Conservation (phyloP, 2,329 filamentous ascomycete genomes). For the Pezicula carpinea region DNA sequence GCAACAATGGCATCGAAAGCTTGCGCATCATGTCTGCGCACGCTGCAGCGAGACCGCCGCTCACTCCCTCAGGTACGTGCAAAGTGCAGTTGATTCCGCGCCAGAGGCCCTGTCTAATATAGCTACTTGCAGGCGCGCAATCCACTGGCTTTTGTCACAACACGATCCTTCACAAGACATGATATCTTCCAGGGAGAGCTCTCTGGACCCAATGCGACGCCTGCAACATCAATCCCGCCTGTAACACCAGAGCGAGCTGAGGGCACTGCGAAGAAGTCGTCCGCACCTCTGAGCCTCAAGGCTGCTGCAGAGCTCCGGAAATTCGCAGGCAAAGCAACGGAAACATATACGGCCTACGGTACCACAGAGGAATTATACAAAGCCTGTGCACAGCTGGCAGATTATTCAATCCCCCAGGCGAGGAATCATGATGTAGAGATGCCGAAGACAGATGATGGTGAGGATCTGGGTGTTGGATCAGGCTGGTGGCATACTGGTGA, state of each 20-base stretch:
- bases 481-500: slow-evolving; percentile 81
- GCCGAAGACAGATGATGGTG: slow-evolving; percentile 68
- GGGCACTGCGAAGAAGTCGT: slow-evolving; percentile 3
- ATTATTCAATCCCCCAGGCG: slow-evolving; percentile 70
- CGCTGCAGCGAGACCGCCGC: slow-evolving; percentile 17
- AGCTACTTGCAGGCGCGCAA: slow-evolving; percentile 7
- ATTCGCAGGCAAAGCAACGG: slow-evolving; percentile 33
- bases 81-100: neutral
- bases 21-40: slow-evolving; percentile 25
- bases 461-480: slow-evolving; percentile 72
- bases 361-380: slow-evolving; percentile 76
- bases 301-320: slow-evolving; percentile 9
- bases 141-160: slow-evolving; percentile 6
- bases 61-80: slow-evolving; percentile 13
- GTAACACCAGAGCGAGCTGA: slow-evolving; percentile 10
- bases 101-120: slow-evolving; percentile 4
- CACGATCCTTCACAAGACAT: slow-evolving; percentile 18
- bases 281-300: slow-evolving; percentile 8
- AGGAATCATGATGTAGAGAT: slow-evolving; percentile 62
- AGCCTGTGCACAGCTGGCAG: slow-evolving; percentile 65
- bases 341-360: slow-evolving; percentile 75
- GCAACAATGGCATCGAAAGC: slow-evolving; percentile 20
- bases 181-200: slow-evolving; percentile 17
- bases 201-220: slow-evolving; percentile 13
- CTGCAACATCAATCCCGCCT: slow-evolving; percentile 15